Evolutionary conservation across 225 moss, liverwort and hornwort species (phyloP), one percentile per base, ranked within the genome.

Genomic region (Polytrichum formosum): DNA sequence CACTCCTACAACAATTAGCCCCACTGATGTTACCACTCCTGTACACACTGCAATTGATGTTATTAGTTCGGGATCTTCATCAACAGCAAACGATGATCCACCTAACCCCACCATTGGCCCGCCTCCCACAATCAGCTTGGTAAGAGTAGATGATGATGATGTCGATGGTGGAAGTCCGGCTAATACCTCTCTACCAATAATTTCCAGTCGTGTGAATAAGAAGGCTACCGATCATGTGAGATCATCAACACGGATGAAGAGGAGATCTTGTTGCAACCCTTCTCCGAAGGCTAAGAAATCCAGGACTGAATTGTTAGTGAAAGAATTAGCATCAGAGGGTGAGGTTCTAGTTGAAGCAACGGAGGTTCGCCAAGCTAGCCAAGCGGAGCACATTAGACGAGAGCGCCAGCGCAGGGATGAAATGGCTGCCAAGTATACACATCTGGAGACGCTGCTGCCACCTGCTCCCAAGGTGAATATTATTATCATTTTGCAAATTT

Each of bases 341-440:
- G 64, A 28, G 29, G 66, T 53, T 20, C 25, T 28, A 22, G 70
- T 72, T 18, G 54, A 67, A 23, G 18, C 73, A 7, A 81, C 68
- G 68, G 81, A 76, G 76, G 69, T 7, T 27, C 73, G 79, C 56
- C 67, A 73, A 56, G 73, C 81, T 4, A 73, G 65, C 13, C 81
- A 77, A 80, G 80, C 75, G 25, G 86, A 86, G 67, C 82, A 86
- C 53, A 83, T 86, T 67, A 80, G 75, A 54, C 86, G 86, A 20
- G 86, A 86, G 75, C 82, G 86, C 28, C 83, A 78, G 63, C 86
- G 86, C 65, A 82, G 86, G 28, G 86, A 86, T 71, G 83, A 83
- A 29, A 86, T 86, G 86, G 75, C 86, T 65, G 68, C 70, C 17
- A 86, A 83, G 68, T 86, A 83, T 62, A 26, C 67, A 33, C 71